Conservation (phyloP, 495 filamentous ascomycete genomes). For the Annulohypoxylon nitens region DNA sequence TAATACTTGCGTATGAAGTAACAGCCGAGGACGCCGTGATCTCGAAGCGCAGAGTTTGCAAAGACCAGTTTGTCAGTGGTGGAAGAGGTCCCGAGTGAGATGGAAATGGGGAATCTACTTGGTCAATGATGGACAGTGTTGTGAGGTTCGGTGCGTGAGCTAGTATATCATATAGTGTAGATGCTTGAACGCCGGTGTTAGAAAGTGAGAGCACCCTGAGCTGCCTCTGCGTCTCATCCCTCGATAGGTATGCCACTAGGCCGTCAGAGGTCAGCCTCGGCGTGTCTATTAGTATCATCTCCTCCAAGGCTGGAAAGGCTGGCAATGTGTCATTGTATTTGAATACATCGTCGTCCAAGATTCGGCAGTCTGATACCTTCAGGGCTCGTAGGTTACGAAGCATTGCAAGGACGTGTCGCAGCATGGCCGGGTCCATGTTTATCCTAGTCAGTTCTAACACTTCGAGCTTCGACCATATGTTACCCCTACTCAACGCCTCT, state of each 20-base stretch:
- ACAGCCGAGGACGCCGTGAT: conserved; percentile 72
- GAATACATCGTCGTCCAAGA: conserved; percentile 83
- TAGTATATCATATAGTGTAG: conserved; percentile 73
- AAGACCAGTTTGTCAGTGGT: conserved; percentile 72
- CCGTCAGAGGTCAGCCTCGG: conserved; percentile 78
- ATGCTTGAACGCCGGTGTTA: conserved; percentile 74
- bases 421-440: conserved; percentile 75
- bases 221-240: conserved; percentile 60
- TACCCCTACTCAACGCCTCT: conserved; percentile 71
- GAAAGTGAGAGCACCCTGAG: conserved; percentile 74
- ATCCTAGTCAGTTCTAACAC: conserved; percentile 80
- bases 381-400: conserved; percentile 77
- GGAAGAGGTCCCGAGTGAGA: conserved; percentile 64
- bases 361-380: conserved; percentile 74
- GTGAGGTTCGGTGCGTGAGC: conserved; percentile 70
- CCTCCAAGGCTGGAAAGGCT: conserved; percentile 76
- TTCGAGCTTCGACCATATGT: conserved; percentile 83
- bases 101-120: conserved; percentile 75
- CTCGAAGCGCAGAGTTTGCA: conserved; percentile 83
- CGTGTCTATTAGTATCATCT: conserved; percentile 74
- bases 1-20: conserved; percentile 69
- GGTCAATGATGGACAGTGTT: conserved; percentile 74
- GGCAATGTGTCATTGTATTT: conserved; percentile 69
- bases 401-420: conserved; percentile 77
- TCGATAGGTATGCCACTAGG: conserved; percentile 70